phyloP scores from a whole-genome alignment of 805 yeast genomes.

The Pachysolen tannophilus region DNA sequence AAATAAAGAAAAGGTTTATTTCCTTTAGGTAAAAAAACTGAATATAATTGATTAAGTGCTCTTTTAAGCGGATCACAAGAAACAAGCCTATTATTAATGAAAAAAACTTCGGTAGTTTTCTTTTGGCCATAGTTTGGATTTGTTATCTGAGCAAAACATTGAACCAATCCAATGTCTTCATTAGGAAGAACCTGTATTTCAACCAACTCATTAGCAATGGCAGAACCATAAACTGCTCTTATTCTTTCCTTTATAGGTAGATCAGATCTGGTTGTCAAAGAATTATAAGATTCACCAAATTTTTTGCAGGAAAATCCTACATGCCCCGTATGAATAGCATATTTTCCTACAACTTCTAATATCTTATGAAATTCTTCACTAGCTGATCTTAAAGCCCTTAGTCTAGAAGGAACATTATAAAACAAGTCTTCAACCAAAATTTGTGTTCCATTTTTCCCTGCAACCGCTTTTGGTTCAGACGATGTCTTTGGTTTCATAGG shows the following conservation, averaged over 20 bases:
- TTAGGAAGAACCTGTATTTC: conserved; percentile 29
- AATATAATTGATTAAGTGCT: conserved; percentile 55
- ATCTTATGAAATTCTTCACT: conserved; percentile 73
- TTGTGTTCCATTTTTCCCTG: conserved; percentile 85
- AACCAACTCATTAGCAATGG: conserved; percentile 57
- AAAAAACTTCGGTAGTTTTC: conserved; percentile 58
- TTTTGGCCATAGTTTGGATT: conserved; percentile 65
- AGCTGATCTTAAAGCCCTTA: conserved; percentile 54
- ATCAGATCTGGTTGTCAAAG: conserved; percentile 50
- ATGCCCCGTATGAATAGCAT: conserved; percentile 63
- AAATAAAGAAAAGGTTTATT: conserved; percentile 70
- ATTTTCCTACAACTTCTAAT: conserved; percentile 75
- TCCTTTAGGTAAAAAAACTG: conserved; percentile 70
- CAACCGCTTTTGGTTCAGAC: conserved; percentile 59
- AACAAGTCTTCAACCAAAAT: conserved; percentile 82
- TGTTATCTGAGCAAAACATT: conserved; percentile 55
- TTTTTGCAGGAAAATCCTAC: conserved; percentile 79
- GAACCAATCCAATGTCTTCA: conserved; percentile 41
- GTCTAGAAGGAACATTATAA: conserved; percentile 77
- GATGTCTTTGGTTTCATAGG: conserved; percentile 30
- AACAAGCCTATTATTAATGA: conserved; percentile 80
- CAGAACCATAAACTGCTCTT: conserved; percentile 61
- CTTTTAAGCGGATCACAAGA: conserved; percentile 72
- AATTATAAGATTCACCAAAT: conserved; percentile 64
- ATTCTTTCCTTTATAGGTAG: conserved; percentile 58